phyloP scores from a whole-genome alignment of 2,329 filamentous ascomycete genomes.

The Fonsecaea erecta region DNA sequence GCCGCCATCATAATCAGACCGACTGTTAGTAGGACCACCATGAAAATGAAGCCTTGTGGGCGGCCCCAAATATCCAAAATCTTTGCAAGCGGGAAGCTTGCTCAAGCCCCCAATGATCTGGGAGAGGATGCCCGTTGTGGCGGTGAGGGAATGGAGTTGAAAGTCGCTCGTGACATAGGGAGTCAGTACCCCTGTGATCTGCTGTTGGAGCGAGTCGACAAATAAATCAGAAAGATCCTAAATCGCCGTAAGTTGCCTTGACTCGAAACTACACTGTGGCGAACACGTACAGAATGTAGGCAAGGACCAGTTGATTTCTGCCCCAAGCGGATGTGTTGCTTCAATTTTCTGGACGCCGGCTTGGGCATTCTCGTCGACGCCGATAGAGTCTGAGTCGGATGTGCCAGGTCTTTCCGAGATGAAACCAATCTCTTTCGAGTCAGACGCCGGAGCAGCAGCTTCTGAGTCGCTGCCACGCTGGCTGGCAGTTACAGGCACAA shows the following conservation, averaged over 20 bases:
- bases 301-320: slow-evolving; percentile 31
- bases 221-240: slow-evolving; percentile 54
- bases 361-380: slow-evolving; percentile 39
- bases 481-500: slow-evolving; percentile 7
- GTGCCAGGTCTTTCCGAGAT: neutral
- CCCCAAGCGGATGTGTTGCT: slow-evolving; percentile 49
- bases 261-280: slow-evolving; percentile 34
- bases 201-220: slow-evolving; percentile 51
- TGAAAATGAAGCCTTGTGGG: slow-evolving; percentile 58
- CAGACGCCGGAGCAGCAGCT: neutral
- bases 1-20: slow-evolving; percentile 64
- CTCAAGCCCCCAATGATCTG: slow-evolving; percentile 60
- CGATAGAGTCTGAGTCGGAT: slow-evolving; percentile 9
- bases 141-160: slow-evolving; percentile 55
- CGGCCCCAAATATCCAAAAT: slow-evolving; percentile 68
- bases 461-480: slow-evolving; percentile 2
- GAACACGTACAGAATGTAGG: slow-evolving; percentile 2
- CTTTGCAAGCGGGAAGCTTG: slow-evolving; percentile 64
- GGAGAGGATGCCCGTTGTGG: slow-evolving; percentile 60
- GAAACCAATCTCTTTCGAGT: neutral
- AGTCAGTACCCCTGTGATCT: slow-evolving; percentile 50
- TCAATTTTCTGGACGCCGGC: slow-evolving; percentile 49
- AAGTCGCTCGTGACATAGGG: slow-evolving; percentile 60
- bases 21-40: slow-evolving; percentile 49
- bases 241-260: slow-evolving; percentile 41